Evolutionary conservation across 2,329 filamentous ascomycete species (phyloP), one percentile per base, ranked within the genome.

Genomic region (Xylaria sp.): DNA sequence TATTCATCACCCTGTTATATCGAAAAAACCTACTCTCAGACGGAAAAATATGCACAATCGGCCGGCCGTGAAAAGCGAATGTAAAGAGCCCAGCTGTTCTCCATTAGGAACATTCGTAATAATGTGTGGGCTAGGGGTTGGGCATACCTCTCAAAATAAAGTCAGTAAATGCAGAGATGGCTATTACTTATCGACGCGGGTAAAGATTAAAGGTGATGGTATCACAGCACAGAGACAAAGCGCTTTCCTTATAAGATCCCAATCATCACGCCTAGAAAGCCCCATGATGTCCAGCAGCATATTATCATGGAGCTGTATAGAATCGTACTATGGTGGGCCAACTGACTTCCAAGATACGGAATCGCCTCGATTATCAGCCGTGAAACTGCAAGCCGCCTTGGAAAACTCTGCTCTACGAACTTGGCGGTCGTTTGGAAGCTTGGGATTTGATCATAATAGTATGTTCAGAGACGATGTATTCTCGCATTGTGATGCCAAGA

Each of bases 61-160:
- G 29, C 51, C 53, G 31, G 56, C 58, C 45, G 49, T 67, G 71
- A 62, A 55, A 63, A 72, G 38, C 68, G 71, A 74, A 76, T 53
- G 38, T 63, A 68, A 64, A 71, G 74, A 76, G 74, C 74, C 66
- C 74, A 76, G 74, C 74, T 75, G 45, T 9, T 42, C n/a, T 42
- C 50, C 22, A 57, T 73, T 63, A 73, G 68, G 27, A 27, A 33
- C 4, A 38, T 45, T 3, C 13, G 20, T 54, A 22, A 36, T 15
- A 44, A 61, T 5, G 36, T 22, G 29, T 3, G 15, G 15, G 15
- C 33, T 45, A 2, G 20, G 42, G 51, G 22, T 42, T 58, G 9
- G 45, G 5, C 13, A 36, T 66, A 68, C 66, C 66, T 68, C 66
- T 66, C n/a, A 27, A 53, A 25, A 22, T 20, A 2, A 61, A 61